Percentiles rank a stretch among this genome's conserved stretches.
These are phyloP conservation scores for Tetradesmus lagerheimii DNA, from an alignment of 139 green algal species.

Conservation along the genomic window DNA sequence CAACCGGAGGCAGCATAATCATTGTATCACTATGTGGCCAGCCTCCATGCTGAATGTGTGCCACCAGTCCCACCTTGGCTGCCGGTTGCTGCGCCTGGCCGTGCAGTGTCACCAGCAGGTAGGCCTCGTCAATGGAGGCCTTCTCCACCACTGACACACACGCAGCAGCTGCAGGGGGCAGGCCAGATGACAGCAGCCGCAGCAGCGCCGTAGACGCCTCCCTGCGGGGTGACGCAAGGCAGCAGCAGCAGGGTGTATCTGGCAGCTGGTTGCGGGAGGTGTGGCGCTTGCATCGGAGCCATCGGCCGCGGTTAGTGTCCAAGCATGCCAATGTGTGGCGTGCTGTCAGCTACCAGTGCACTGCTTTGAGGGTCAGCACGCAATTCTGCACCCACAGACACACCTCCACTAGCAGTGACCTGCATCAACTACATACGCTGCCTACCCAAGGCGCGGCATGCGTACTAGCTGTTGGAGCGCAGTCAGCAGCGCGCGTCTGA, in stretches of 20 bases:
- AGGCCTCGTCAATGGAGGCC: conserved; percentile 79
- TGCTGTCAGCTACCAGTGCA: no score
- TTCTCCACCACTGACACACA: conserved; percentile 64
- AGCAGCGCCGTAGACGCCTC: conserved; percentile 64
- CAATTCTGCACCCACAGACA: no score
- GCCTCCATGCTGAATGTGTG: neutral
- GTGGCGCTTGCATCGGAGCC: no score
- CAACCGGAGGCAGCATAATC: no score
- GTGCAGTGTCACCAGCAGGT: conserved; percentile 50
- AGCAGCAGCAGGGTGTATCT: neutral
- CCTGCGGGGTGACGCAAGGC: conserved; percentile 55
- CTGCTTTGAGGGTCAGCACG: no score
- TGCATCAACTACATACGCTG: no score
- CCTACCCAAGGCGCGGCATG: no score
- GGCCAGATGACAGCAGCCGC: conserved; percentile 20
- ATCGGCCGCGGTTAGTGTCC: no score
- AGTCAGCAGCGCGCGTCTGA: no score
- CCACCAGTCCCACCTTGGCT: neutral
- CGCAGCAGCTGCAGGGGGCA: conserved; percentile 24
- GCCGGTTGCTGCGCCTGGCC: neutral
- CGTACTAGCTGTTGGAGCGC: neutral
- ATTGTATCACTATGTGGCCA: neutral
- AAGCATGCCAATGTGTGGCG: no score
- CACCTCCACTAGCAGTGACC: no score
- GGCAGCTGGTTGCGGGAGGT: no score